Evolutionary conservation across 2,329 filamentous ascomycete genomes (phyloP).

Genomic region (Hyphodiscus sp.): DNA sequence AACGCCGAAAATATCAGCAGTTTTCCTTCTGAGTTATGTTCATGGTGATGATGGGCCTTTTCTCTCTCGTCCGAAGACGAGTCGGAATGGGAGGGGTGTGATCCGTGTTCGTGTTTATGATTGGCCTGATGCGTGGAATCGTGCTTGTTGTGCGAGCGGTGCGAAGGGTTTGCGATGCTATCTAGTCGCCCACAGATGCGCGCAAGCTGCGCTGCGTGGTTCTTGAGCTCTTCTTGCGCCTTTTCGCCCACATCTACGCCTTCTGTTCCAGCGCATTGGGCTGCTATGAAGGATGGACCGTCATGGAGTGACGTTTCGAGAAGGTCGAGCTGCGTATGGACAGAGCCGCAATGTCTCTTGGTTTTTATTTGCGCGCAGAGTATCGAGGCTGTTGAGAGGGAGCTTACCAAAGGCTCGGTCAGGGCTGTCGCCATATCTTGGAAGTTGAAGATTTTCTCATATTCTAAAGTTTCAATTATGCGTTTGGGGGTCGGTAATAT

Average conservation of each 20-base stretch:
- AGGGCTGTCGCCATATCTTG: background rate
- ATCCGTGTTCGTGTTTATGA: background rate
- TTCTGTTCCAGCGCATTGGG: background rate
- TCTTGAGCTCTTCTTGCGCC: background rate
- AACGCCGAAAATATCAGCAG: background rate
- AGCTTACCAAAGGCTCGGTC: background rate
- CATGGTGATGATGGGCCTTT: background rate
- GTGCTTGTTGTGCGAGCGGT: background rate
- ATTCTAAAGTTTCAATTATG: no score
- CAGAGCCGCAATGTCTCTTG: background rate
- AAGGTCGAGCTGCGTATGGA: background rate
- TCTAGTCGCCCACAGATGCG: background rate
- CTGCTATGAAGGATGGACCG: background rate
- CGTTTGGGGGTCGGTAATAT: no score
- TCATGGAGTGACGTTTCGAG: background rate
- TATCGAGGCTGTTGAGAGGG: background rate
- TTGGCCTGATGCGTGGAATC: background rate
- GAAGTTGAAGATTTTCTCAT: no score
- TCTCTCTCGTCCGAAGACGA: background rate
- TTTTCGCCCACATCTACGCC: background rate
- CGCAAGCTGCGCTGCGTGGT: background rate
- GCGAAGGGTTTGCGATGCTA: background rate
- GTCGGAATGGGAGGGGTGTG: background rate
- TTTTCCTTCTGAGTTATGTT: background rate
- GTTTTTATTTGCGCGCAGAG: background rate